Base-by-base conservation (phyloP, 768 basidiomycete genomes). In the Trichaptum fuscoviolaceum region DNA sequence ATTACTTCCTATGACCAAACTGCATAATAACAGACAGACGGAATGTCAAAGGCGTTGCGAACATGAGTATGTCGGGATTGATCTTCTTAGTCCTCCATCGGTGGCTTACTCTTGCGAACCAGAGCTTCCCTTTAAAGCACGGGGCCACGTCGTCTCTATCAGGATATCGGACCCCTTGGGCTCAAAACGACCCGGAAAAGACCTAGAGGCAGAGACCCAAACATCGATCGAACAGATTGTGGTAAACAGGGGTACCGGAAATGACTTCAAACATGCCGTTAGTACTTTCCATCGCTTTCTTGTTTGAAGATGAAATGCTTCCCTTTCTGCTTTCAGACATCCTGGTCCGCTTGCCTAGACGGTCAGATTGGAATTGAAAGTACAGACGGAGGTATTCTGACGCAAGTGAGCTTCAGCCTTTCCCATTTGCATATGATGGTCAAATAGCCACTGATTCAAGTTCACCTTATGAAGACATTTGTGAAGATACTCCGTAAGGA, bases 331-430 rank as follows among this genome's bases (percentile, higher is more conserved):
- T 52, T 52, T 52, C 42, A 73, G 72, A 71, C 70, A 0, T 68
- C 71, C 8, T 73, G 70, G 72, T 67, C 71, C 0, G 72, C 72
- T 10, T 73, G 72, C 52, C 52, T 65, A 62, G 72, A 73, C 52
- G 65, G 64, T n/a, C 71, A 73, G 58, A 60, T 63, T 15, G 69
- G 70, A 10, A 66, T 66, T 57, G 69, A 69, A 27, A 61, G 63
- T 58, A 27, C 23, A 9, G 57, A 63, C 2, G 71, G 72, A 2
- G 71, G 72, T 1, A 62, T 71, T 26, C 70, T 73, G 58, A 67
- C 71, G 35, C 65, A 69, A 59, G 72, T 70, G 64, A 30, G 69
- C 63, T 17, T 12, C 15, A 18, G 30, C 15, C 59, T 61, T 20
- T 7, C 0, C 26, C 20, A 10, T 18, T 18, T 23, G 12, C 35